Evolutionary conservation across 2,329 filamentous ascomycete genomes (phyloP).

Genomic region (Colletotrichum sp.): DNA sequence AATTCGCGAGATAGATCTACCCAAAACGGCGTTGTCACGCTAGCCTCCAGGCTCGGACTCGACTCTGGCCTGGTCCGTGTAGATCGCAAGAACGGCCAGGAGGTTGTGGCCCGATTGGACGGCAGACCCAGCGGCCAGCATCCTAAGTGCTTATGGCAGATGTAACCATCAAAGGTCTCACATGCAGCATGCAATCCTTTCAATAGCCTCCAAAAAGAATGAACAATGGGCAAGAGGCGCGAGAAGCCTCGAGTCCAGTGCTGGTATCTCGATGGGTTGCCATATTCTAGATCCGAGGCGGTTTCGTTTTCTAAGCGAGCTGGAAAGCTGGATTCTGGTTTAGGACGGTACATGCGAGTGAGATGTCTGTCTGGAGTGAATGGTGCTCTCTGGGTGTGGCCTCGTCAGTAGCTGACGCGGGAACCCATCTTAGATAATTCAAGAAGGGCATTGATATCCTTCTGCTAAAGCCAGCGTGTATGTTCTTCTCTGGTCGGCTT

Average conservation of each 20-base stretch:
- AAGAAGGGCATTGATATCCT: neutral
- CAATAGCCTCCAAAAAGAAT: neutral
- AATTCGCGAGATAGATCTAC: neutral
- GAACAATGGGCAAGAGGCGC: neutral
- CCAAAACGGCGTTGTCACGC: neutral
- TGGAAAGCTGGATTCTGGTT: neutral
- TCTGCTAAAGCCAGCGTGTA: neutral
- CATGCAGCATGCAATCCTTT: conserved; percentile 7
- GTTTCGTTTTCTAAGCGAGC: neutral
- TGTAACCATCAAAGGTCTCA: conserved; percentile 12
- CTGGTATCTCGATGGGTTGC: neutral
- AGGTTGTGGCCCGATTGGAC: neutral
- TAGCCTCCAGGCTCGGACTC: neutral
- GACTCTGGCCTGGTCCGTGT: neutral
- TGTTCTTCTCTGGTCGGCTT: neutral
- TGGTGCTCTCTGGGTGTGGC: neutral
- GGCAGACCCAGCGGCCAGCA: neutral
- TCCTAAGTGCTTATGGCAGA: conserved; percentile 19
- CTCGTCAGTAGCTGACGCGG: neutral
- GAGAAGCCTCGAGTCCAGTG: neutral
- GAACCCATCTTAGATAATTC: no score
- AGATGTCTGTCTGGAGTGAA: neutral
- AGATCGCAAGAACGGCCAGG: neutral
- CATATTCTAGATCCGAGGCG: neutral
- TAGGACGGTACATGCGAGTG: neutral